Base-by-base conservation (phyloP, 768 basidiomycete genomes). In the Gyrodon lividus region DNA sequence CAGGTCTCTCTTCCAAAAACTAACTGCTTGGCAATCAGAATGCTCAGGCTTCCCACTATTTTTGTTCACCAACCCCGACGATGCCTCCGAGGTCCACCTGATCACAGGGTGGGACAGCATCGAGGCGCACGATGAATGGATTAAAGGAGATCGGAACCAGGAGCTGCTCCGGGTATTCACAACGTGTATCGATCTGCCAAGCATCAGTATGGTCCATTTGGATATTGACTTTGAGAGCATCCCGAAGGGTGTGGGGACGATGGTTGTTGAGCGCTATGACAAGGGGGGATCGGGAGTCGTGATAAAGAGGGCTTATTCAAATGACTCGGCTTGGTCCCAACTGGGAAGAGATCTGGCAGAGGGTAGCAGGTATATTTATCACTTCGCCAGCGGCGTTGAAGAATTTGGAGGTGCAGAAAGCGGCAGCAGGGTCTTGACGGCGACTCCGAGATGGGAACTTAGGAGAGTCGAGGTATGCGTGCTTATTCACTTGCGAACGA, bases 41-140 rank as follows among this genome's bases (percentile, higher is more conserved):
- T 72, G 67, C 56, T 77, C 78, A 0, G 68, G 72, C 14, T 72
- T 71, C 55, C 71, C 74, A 13, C 52, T 79, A n/a, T 59, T 65
- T 23, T 77, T 72, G 57, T 79, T 73, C 61, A 55, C 61, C 4
- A 46, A 51, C 34, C 33, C 50, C 19, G 44, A 51, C 2, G 57
- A 64, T 24, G 46, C 65, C 1, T 38, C 48, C 6, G 49, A 60
- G 23, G 48, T 78, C 2, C 72, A 74, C 57, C 54, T 80, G 23
- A 58, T 78, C 26, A 72, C 76, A 0, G 77, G 77, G 10, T 81
- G 79, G 79, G 35, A 61, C 46, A 68, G 69, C 50, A 71, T 74
- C 20, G 58, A 52, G 10, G 70, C 72, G 8, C 78, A 80, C 56
- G 54, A 69, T 23, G 62, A 64, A 33, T 80, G 76, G 74, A 73